Base-by-base conservation (phyloP, 1,284 basidiomycete genomes). In the Apiotrichum akiyoshidainum region DNA sequence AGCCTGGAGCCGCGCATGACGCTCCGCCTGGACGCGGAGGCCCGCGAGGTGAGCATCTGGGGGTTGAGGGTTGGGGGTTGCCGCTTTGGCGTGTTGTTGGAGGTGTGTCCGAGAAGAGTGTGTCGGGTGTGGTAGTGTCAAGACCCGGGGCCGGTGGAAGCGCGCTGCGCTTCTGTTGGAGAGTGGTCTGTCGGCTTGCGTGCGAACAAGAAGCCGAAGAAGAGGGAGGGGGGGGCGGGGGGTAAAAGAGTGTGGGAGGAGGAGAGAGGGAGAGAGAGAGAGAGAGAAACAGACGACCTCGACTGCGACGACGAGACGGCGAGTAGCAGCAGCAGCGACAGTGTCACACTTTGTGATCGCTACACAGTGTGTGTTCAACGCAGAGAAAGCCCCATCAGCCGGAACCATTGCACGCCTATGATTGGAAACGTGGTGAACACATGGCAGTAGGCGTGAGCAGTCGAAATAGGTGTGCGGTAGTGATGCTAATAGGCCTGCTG, bases 1-100 rank as follows among this genome's bases (percentile, higher is more conserved):
- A 47, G 33, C 11, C 21, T 44, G n/a, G 9, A 10, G n/a, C 40
- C 51, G 41, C 51, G 41, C n/a, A 52, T 14, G 5, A 35, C 51
- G 31, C 51, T 52, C 16, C 48, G 41, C 19, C 37, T 41, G 39
- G 50, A 22, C 39, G 50, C 50, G 50, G 50, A 51, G 2, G 51
- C 51, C 51, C 51, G 40, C 41, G 58, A 52, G 14, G 59, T 40
- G 40, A 61, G 55, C 59, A 57, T 61, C 17, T 26, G 19, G 50
- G 33, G 40, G 33, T 5, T 1, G 51, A 4, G 19, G 10, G 6
- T 7, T 26, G 34, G 16, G 37, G 4, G 35, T 31, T 31, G 26
- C 26, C 26, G 26, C 26, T 31, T 31, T 31, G 26, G 26, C 26
- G n/a, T 22, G 14, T 22, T 44, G 19, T 44, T 8, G n/a, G n/a